A percentile compares a stretch with the other conserved stretches of the same genome.
These are phyloP conservation scores for Corylus heterophylla DNA, from an alignment of 306 rosid genomes.

Conservation along the genomic window DNA sequence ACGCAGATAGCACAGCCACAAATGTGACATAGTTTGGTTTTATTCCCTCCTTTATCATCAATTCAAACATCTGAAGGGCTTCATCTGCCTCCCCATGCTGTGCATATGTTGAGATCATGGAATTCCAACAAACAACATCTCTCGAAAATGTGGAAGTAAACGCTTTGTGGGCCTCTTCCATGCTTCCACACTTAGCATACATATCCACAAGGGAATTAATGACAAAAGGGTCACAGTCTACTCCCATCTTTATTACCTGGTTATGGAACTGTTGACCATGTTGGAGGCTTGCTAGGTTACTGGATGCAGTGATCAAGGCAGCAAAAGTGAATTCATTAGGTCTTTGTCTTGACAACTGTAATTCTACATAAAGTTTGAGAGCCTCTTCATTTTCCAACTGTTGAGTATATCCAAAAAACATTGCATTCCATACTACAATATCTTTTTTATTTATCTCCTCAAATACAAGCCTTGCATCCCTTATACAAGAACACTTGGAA, in stretches of 20 bases:
- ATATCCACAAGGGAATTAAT: conserved; percentile 76
- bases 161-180: conserved; percentile 57
- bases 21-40: conserved; percentile 75
- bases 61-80: conserved; percentile 60
- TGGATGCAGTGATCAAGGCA: conserved; percentile 63
- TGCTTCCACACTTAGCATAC: conserved; percentile 87
- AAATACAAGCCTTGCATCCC: conserved; percentile 72
- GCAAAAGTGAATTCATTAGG: conserved; percentile 88
- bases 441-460: conserved; percentile 69
- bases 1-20: conserved; percentile 79
- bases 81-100: conserved; percentile 78
- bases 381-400: conserved; percentile 66
- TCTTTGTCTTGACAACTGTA: conserved; percentile 53
- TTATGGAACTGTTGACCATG: conserved; percentile 82
- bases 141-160: conserved; percentile 48
- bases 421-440: conserved; percentile 87
- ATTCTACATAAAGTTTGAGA: conserved; percentile 58
- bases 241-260: conserved; percentile 77
- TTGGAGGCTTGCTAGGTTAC: conserved; percentile 67
- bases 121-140: conserved; percentile 88
- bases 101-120: conserved; percentile 82
- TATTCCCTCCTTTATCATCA: conserved; percentile 51
- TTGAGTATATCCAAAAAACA: conserved; percentile 69
- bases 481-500: conserved; percentile 65
- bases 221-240: conserved; percentile 66